Conservation (phyloP, 768 basidiomycete species). For the Collybiopsis luxurians region DNA sequence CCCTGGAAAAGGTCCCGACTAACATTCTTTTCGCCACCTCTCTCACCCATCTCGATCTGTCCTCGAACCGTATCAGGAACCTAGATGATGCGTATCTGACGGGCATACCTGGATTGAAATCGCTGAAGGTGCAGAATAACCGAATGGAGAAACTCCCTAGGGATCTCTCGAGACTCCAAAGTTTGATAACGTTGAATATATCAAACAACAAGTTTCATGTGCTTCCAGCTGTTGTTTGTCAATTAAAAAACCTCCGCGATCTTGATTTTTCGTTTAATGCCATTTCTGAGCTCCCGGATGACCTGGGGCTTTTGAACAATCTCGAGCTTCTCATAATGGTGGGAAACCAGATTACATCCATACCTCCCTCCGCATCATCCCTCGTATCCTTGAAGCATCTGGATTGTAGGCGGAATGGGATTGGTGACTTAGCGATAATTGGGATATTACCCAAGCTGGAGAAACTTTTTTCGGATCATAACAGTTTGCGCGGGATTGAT, state of each 20-base stretch:
- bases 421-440: conserved; percentile 71
- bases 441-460: conserved; percentile 69
- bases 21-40: conserved; percentile 73
- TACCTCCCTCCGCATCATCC: conserved; percentile 59
- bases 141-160: conserved; percentile 83
- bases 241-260: conserved; percentile 73
- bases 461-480: conserved; percentile 75
- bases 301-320: conserved; percentile 64
- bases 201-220: conserved; percentile 91
- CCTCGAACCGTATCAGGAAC: conserved; percentile 87
- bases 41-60: conserved; percentile 81
- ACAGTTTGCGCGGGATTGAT: conserved; percentile 77
- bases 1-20: conserved; percentile 89
- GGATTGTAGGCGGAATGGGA: conserved; percentile 84
- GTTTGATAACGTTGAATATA: conserved; percentile 80
- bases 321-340: conserved; percentile 77
- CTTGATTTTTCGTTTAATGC: conserved; percentile 96
- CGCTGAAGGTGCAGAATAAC: conserved; percentile 85
- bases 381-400: conserved; percentile 64
- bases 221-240: conserved; percentile 73
- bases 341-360: conserved; percentile 75
- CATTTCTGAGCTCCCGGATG: conserved; percentile 76
- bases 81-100: conserved; percentile 85
- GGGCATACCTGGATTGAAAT: conserved; percentile 63
- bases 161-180: conserved; percentile 74